Conservation (phyloP, 495 filamentous ascomycete genomes). For the Baudoinia panamericana region DNA sequence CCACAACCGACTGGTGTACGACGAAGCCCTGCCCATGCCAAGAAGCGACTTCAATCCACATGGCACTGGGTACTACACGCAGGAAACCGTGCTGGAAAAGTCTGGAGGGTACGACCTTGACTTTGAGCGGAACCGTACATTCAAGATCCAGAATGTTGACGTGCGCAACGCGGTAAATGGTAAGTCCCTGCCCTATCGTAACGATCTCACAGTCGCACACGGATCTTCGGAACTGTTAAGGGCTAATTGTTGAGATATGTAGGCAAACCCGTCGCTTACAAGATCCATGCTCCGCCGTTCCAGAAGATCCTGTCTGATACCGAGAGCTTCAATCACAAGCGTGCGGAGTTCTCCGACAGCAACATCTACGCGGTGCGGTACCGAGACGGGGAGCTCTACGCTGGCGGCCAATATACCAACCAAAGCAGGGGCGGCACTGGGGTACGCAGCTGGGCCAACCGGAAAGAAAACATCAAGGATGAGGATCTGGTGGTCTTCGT, state of each 20-base stretch:
- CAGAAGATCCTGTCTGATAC: slow-evolving; percentile 67
- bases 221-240: too few species aligned
- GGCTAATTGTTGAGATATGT: too few species aligned
- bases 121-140: slow-evolving; percentile 48
- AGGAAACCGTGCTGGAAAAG: slow-evolving; percentile 45
- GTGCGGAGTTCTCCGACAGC: slow-evolving; percentile 72
- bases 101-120: slow-evolving; percentile 55
- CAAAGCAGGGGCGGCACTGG: slow-evolving; percentile 55
- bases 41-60: slow-evolving; percentile 66
- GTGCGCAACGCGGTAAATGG: slow-evolving; percentile 53
- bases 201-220: too few species aligned
- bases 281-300: slow-evolving; percentile 58
- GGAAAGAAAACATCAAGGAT: slow-evolving; percentile 32
- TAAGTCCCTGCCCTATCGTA: too few species aligned
- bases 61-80: slow-evolving; percentile 59
- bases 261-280: too few species aligned
- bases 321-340: slow-evolving; percentile 52
- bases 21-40: slow-evolving; percentile 61
- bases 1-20: slow-evolving; percentile 54
- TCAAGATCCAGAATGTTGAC: slow-evolving; percentile 65
- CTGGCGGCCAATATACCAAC: slow-evolving; percentile 77
- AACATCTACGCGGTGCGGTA: slow-evolving; percentile 74
- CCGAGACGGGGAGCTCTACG: slow-evolving; percentile 63
- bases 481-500: slow-evolving; percentile 33
- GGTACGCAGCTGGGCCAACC: slow-evolving; percentile 30